These are phyloP conservation scores for Globisporangium spiculum DNA, from an alignment of 352 stramenopile species.

Conservation along the genomic window DNA sequence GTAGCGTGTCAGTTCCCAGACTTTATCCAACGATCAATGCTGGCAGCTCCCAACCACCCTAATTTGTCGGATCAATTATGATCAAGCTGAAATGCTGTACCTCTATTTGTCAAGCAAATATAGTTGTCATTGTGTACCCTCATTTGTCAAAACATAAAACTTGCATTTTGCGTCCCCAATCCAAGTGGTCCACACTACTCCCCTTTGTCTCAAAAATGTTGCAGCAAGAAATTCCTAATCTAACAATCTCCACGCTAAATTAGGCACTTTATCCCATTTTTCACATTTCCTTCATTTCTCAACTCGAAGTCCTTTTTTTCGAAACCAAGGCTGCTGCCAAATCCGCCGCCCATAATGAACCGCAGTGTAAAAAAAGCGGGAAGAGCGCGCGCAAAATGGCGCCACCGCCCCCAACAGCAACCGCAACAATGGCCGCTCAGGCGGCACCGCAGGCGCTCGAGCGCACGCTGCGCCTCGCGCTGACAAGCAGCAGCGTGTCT, in stretches of 20 bases:
- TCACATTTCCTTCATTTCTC: background rate
- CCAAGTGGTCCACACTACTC: background rate
- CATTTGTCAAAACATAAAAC: too few species aligned
- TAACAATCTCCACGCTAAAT: background rate
- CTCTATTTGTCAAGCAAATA: too few species aligned
- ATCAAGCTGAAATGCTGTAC: too few species aligned
- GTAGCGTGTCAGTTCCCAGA: too few species aligned
- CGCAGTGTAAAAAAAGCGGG: slow-evolving; percentile 9
- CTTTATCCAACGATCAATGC: too few species aligned
- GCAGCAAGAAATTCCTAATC: background rate
- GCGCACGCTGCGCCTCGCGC: slow-evolving; percentile 3
- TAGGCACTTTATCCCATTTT: background rate
- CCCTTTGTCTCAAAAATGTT: background rate
- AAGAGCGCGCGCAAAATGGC: slow-evolving; percentile 15
- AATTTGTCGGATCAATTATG: too few species aligned
- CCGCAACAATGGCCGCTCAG: background rate
- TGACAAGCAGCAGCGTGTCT: background rate
- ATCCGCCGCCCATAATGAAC: background rate
- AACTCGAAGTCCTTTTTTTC: background rate
- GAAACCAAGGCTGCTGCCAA: background rate
- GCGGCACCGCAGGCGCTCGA: slow-evolving; percentile 1
- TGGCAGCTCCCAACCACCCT: too few species aligned
- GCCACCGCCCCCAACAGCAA: background rate
- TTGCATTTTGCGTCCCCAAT: too few species aligned
- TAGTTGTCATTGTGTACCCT: too few species aligned